Conservation (phyloP, 169 alveolate genomes). For the Toxoplasma gondii region DNA sequence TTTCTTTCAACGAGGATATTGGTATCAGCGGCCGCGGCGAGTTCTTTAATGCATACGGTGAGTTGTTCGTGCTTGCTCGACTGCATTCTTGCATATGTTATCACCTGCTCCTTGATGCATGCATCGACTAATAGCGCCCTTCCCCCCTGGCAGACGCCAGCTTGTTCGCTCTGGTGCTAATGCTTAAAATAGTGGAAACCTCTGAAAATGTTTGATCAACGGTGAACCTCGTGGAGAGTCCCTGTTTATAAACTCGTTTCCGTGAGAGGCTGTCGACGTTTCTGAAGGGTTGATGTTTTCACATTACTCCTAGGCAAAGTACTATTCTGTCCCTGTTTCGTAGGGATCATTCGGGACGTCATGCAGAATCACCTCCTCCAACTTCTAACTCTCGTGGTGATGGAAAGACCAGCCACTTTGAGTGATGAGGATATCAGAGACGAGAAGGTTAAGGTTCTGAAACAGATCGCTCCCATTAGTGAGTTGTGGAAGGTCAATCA, state of each 20-base stretch:
- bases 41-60: conserved; percentile 75
- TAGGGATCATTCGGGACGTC: conserved; percentile 78
- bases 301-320: not conserved
- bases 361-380: conserved; percentile 81
- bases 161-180: not conserved
- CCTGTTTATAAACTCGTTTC: not conserved
- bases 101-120: no score
- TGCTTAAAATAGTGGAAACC: not conserved
- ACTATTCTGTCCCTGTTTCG: not conserved
- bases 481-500: not conserved
- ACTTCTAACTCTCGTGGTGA: conserved; percentile 71
- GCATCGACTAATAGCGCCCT: no score
- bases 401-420: conserved; percentile 77
- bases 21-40: conserved; percentile 77
- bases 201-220: not conserved
- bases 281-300: not conserved
- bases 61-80: not conserved
- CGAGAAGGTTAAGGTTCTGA: conserved; percentile 76
- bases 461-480: conserved; percentile 73
- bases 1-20: conserved; percentile 72
- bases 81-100: no score
- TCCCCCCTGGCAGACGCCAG: no score
- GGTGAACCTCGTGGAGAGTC: no score
- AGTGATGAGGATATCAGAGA: conserved; percentile 74
- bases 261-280: not conserved